These are phyloP conservation scores for Pseudocercospora musae DNA, from an alignment of 2,329 filamentous ascomycete genomes.

Conservation along the genomic window DNA sequence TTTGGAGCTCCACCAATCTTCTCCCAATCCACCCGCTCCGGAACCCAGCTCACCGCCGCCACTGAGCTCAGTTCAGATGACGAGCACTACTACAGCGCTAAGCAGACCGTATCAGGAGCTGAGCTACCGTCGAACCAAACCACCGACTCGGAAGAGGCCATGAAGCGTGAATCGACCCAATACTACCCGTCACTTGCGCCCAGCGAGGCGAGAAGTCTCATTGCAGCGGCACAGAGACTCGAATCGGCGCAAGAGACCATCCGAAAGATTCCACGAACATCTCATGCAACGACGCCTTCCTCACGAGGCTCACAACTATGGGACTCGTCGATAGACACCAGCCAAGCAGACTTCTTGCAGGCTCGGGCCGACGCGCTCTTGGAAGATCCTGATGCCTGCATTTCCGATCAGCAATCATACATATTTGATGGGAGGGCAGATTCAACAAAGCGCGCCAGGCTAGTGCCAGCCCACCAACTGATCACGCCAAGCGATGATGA, in stretches of 20 bases:
- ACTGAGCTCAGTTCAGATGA: slow-evolving; percentile 15
- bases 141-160: neutral
- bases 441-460: neutral
- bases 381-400: neutral
- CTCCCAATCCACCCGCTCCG: neutral
- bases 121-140: neutral
- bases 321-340: slow-evolving; percentile 4
- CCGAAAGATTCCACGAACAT: neutral
- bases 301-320: slow-evolving; percentile 5
- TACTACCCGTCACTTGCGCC: slow-evolving; percentile 11
- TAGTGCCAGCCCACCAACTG: neutral
- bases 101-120: neutral
- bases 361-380: neutral
- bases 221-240: neutral
- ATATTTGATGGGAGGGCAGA: neutral
- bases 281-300: neutral
- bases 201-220: slow-evolving; percentile 2
- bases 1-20: slow-evolving; percentile 15
- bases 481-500: neutral
- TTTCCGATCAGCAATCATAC: neutral
- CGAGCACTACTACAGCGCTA: neutral
- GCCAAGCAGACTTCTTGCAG: neutral
- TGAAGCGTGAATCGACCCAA: slow-evolving; percentile 6
- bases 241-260: slow-evolving; percentile 8
- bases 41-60: slow-evolving; percentile 13